A percentile compares a stretch with the other conserved stretches of the same genome.
Evolutionary conservation across 2,329 filamentous ascomycete species (phyloP).

Genomic region (Cladosporium sp.): DNA sequence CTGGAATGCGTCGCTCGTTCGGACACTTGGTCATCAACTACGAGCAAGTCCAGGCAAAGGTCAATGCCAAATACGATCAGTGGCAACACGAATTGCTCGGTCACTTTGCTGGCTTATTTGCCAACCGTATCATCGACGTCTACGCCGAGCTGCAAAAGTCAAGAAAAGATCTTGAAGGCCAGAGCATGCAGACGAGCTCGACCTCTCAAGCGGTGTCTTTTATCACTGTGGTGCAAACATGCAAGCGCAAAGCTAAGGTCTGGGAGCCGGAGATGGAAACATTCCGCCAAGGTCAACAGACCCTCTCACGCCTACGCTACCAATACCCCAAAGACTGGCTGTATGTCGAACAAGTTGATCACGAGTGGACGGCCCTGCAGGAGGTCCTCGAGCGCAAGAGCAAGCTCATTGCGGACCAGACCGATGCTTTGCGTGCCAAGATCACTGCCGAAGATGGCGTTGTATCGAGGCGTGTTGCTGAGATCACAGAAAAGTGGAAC

Average conservation of each 20-base stretch:
- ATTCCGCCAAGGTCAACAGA: conserved; percentile 94
- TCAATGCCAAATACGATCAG: conserved; percentile 98
- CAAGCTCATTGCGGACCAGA: conserved; percentile 95
- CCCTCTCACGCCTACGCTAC: conserved; percentile 85
- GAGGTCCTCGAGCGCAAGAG: conserved; percentile 89
- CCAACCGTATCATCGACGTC: conserved; percentile 86
- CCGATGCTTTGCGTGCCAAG: conserved; percentile 90
- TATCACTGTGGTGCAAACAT: conserved; percentile 96
- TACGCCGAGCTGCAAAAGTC: conserved; percentile 90
- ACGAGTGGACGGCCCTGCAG: conserved; percentile 90
- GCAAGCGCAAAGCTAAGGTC: conserved; percentile 86
- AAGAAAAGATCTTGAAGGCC: conserved; percentile 83
- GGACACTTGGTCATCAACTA: conserved; percentile 96
- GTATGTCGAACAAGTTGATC: conserved; percentile 92
- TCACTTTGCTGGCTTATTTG: conserved; percentile 88
- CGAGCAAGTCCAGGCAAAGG: conserved; percentile 96
- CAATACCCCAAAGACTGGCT: conserved; percentile 94
- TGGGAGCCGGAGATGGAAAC: conserved; percentile 97
- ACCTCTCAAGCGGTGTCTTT: conserved; percentile 97
- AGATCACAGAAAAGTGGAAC: conserved; percentile 85
- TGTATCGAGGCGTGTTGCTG: conserved; percentile 81
- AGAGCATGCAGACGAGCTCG: conserved; percentile 89
- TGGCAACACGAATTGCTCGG: conserved; percentile 97
- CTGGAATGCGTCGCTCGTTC: conserved; percentile 88
- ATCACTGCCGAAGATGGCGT: conserved; percentile 92